Evolutionary conservation across 768 basidiomycete species (phyloP), one percentile per base, ranked within the genome.

Genomic region (Serendipita sp.): DNA sequence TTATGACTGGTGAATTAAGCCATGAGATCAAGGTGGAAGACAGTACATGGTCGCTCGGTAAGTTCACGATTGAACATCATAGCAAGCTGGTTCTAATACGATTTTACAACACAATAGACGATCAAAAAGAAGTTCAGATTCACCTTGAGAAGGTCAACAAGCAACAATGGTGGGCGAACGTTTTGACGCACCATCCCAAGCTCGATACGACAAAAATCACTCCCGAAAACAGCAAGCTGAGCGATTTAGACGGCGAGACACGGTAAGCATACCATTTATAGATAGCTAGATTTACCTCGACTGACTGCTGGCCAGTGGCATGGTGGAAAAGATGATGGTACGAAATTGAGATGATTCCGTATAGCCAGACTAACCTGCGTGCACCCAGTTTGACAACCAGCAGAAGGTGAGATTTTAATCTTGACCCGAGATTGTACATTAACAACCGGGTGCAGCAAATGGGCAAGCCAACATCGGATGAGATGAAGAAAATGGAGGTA

Each of bases 251-350:
- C 69, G 88, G 86, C 11, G 95, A 98, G 71, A 98, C 95, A 0
- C 83, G 90, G 90, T 86, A 67, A 34, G 74, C 65, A 11, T 44
- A 42, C n/a, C n/a, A 50, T 30, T 58, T 3, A 38, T 30, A 30
- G 22, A 43, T 33, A 30, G 44, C 24, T 13, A 5, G 7, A 50
- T 58, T 28, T 43, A 58, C 22, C 50, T 28, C 30, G 11, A 17
- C 43, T 28, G 48, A 44, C 61, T 64, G 56, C 34, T 38, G 17
- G 44, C 2, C 69, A 90, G 96, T 67, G 92, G 89, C 1, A 88
- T 99, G 89, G 96, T 99, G 2, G 96, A 99, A 74, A 99, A 99
- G 78, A 99, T 99, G 96, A 98, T 99, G 95, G 95, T 95, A 75
- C 68, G 86, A 73, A 26, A n/a, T 33, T 2, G 5, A 58, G 53